Evolutionary conservation across 2,329 filamentous ascomycete genomes (phyloP).

Genomic region (Hypoxylon sp.): DNA sequence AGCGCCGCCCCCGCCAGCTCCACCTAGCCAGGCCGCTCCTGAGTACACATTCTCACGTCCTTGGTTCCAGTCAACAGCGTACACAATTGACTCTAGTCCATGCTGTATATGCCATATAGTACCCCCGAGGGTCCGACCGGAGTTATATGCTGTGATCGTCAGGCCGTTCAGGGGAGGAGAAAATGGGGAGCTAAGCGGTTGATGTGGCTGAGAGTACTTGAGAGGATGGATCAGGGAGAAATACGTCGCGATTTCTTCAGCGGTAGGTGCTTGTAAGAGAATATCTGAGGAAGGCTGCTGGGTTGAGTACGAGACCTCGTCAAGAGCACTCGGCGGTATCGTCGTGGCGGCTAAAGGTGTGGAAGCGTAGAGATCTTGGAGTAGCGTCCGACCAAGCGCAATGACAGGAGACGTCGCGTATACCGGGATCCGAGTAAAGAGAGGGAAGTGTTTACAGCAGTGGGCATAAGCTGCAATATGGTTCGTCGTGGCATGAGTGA

Average conservation of each 20-base stretch:
- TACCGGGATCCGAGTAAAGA: slow-evolving; percentile 91
- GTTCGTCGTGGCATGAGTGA: slow-evolving; percentile 92
- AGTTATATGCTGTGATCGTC: slow-evolving; percentile 96
- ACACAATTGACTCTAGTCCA: slow-evolving; percentile 95
- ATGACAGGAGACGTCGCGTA: slow-evolving; percentile 96
- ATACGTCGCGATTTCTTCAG: slow-evolving; percentile 91
- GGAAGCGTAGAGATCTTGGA: slow-evolving; percentile 93
- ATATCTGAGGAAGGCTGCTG: slow-evolving; percentile 68
- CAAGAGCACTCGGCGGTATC: slow-evolving; percentile 79
- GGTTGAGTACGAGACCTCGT: slow-evolving; percentile 69
- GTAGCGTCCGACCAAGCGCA: slow-evolving; percentile 87
- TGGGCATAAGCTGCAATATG: slow-evolving; percentile 95
- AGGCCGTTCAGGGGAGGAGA: slow-evolving; percentile 91
- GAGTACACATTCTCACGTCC: slow-evolving; percentile 95
- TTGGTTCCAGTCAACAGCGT: slow-evolving; percentile 98
- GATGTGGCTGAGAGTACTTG: slow-evolving; percentile 97
- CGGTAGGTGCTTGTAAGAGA: slow-evolving; percentile 77
- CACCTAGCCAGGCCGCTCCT: slow-evolving; percentile 92
- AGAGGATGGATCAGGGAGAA: slow-evolving; percentile 91
- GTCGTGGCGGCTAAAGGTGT: slow-evolving; percentile 89
- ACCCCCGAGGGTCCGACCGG: slow-evolving; percentile 93
- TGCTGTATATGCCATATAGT: slow-evolving; percentile 99
- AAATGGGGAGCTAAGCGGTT: slow-evolving; percentile 87
- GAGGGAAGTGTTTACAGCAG: slow-evolving; percentile 95
- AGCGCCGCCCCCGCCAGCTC: slow-evolving; percentile 81